Conservation (phyloP, 176 grass and related monocot species). For the Ensete ventricosum region DNA sequence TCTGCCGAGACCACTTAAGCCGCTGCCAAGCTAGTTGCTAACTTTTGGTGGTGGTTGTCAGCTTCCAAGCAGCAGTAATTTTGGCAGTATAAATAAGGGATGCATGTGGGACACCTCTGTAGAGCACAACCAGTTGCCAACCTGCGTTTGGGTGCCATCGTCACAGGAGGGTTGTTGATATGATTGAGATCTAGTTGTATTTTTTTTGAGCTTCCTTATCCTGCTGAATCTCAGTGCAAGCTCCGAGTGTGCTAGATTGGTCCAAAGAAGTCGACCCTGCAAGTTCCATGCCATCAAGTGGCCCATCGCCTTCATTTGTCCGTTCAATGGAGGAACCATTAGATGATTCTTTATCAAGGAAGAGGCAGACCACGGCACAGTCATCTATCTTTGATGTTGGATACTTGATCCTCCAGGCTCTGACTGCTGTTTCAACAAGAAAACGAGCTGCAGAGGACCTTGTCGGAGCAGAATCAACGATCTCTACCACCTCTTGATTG, state of each 20-base stretch:
- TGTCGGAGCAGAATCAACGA: constrained; percentile 2
- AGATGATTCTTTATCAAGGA: background rate
- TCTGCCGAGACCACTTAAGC: background rate
- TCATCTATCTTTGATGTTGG: constrained; percentile 14
- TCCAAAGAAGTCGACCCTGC: background rate
- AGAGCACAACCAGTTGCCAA: background rate
- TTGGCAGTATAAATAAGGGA: background rate
- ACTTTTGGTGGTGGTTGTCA: background rate
- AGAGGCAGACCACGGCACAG: constrained; percentile 12
- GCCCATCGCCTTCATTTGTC: background rate
- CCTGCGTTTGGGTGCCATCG: background rate
- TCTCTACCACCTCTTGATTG: background rate
- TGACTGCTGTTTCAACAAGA: constrained; percentile 12
- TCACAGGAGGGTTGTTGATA: background rate
- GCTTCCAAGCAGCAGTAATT: background rate
- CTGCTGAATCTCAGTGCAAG: background rate
- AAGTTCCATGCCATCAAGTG: background rate
- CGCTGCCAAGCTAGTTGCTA: too few species aligned
- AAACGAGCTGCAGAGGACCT: constrained; percentile 1
- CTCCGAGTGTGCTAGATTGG: background rate
- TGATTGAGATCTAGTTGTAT: background rate
- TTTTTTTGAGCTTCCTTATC: constrained; percentile 2
- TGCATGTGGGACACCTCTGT: background rate
- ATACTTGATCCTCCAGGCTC: background rate
- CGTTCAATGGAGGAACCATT: background rate